A percentile compares a stretch with the other conserved stretches of the same genome.
Conservation (phyloP, 495 filamentous ascomycete genomes). For the Aspergillus nanangensis region DNA sequence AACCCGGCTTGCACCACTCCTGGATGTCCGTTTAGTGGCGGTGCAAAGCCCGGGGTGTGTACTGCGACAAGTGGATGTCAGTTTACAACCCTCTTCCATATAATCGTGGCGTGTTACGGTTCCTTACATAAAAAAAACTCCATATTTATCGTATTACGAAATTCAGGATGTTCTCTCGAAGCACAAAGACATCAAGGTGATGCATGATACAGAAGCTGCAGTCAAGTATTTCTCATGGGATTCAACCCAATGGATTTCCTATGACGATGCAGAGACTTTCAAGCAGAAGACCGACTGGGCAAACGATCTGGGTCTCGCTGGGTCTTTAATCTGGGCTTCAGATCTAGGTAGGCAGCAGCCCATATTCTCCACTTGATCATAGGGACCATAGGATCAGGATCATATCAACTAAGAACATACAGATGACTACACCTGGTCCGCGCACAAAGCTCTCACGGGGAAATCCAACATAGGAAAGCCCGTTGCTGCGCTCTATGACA, state of each 20-base stretch:
- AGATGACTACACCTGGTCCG: not conserved
- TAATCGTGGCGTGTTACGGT: too few relatives aligned
- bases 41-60: not conserved
- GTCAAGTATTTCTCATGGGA: slow-evolving; percentile 35
- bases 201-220: slow-evolving; percentile 9
- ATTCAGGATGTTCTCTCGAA: not conserved
- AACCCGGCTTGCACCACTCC: slow-evolving; percentile 12
- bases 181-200: not conserved
- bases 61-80: too few relatives aligned
- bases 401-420: too few relatives aligned
- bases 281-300: slow-evolving; percentile 36
- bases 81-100: too few relatives aligned
- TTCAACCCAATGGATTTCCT: slow-evolving; percentile 44
- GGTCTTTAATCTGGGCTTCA: slow-evolving; percentile 18
- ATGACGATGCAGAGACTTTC: slow-evolving; percentile 38
- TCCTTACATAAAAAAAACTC: too few relatives aligned
- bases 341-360: slow-evolving; percentile 5
- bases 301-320: slow-evolving; percentile 20
- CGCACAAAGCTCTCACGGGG: not conserved
- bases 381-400: not conserved
- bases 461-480: not conserved
- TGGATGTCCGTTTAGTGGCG: slow-evolving; percentile 19
- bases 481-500: not conserved
- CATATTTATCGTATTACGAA: too few relatives aligned
- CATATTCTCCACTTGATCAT: not conserved